Conservation (phyloP, 23 red algal genomes). For the Gracilaria vermiculophylla region DNA sequence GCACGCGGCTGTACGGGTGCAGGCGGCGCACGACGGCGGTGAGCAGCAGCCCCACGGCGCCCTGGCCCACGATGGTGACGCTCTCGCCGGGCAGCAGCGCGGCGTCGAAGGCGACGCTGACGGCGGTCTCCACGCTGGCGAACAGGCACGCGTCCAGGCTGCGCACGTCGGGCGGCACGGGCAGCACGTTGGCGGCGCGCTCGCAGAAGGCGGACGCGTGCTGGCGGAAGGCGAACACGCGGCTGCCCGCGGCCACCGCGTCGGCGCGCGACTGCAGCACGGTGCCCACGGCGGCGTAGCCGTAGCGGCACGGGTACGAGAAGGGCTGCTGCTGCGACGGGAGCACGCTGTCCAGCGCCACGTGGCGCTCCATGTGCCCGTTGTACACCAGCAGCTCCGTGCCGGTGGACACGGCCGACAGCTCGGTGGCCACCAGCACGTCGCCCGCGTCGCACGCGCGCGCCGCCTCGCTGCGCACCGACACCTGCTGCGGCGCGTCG, state of each 20-base stretch:
- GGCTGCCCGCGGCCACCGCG: background rate
- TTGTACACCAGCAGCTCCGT: constrained; percentile 83
- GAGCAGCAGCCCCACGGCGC: constrained; percentile 63
- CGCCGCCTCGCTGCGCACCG: background rate
- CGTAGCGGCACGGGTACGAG: constrained; percentile 60
- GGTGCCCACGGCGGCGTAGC: constrained; percentile 61
- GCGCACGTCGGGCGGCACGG: constrained; percentile 38
- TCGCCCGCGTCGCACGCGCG: background rate
- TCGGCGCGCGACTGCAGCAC: background rate
- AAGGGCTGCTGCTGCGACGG: constrained; percentile 8
- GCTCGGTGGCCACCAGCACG: constrained; percentile 2
- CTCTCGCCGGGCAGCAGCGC: constrained; percentile 45
- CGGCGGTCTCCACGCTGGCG: constrained; percentile 70
- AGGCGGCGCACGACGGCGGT: constrained; percentile 2
- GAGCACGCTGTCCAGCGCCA: constrained; percentile 43
- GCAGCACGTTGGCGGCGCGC: background rate
- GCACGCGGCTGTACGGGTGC: constrained; percentile 32
- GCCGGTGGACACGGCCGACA: constrained; percentile 71
- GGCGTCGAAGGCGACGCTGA: constrained; percentile 66
- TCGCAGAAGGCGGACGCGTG: constrained; percentile 31
- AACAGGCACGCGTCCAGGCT: constrained; percentile 52
- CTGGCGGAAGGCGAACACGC: constrained; percentile 73
- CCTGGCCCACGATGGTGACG: constrained; percentile 77
- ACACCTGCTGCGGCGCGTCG: background rate
- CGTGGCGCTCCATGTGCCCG: constrained; percentile 57